phyloP scores from a whole-genome alignment of 177 flowering plant genomes.

The Vitis hybrid region DNA sequence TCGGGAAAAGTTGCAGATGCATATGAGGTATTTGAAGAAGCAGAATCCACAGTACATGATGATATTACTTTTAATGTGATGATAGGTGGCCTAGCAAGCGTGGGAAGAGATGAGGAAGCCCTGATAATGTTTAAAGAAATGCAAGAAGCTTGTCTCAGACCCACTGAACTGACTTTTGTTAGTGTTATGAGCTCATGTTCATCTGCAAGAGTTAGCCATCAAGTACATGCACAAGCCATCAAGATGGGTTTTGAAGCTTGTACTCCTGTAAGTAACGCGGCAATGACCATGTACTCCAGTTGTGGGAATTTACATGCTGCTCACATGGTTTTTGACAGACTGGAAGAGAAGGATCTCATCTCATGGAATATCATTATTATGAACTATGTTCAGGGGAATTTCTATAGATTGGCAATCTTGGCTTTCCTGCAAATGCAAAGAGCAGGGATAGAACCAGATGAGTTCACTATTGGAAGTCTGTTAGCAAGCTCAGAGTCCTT shows the following conservation, averaged over 20 bases:
- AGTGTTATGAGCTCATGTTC: conserved; percentile 52
- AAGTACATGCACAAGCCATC: conserved; percentile 48
- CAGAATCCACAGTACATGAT: conserved; percentile 28
- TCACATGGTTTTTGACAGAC: conserved; percentile 31
- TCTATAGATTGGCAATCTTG: conserved; percentile 28
- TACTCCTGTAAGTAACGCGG: conserved; percentile 58
- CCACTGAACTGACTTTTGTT: conserved; percentile 62
- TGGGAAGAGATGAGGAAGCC: conserved; percentile 46
- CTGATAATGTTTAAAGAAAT: conserved; percentile 43
- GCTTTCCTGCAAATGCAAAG: conserved; percentile 52
- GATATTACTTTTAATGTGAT: conserved; percentile 64
- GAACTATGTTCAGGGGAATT: conserved; percentile 37
- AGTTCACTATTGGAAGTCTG: conserved; percentile 62
- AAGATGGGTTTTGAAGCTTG: conserved; percentile 44
- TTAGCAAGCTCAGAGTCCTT: conserved; percentile 38
- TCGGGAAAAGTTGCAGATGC: conserved; percentile 34
- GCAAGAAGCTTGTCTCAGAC: conserved; percentile 37
- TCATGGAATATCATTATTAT: conserved; percentile 68
- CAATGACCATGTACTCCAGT: conserved; percentile 54
- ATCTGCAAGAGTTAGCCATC: conserved; percentile 26
- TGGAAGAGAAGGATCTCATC: conserved; percentile 56
- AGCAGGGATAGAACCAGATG: conserved; percentile 47
- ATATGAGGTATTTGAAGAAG: conserved; percentile 42
- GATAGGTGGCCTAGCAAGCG: conserved; percentile 54
- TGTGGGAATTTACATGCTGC: conserved; percentile 37